Conservation (phyloP, 2,329 filamentous ascomycete genomes). For the Rhynchosporium graminicola region DNA sequence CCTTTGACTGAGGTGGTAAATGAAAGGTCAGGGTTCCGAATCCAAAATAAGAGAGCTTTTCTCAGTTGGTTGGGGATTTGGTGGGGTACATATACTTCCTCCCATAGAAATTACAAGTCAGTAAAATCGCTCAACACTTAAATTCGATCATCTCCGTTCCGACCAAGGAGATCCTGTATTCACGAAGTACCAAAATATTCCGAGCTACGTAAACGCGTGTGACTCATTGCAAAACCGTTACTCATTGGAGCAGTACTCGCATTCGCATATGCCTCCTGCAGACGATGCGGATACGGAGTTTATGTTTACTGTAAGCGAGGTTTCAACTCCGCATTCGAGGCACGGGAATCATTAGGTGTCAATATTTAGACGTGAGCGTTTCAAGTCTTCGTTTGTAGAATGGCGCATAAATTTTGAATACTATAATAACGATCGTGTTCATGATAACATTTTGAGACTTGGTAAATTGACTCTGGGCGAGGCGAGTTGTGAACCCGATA, state of each 20-base stretch:
- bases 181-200: neutral
- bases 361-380: no score
- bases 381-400: no score
- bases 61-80: neutral
- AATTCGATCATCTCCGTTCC: neutral
- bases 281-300: conserved; percentile 10
- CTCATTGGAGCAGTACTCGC: neutral
- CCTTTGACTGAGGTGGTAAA: neutral
- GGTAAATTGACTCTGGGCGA: no score
- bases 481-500: no score
- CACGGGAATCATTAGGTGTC: no score
- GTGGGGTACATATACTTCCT: neutral
- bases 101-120: no score
- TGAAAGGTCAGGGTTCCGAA: no score
- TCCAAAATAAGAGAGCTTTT: no score
- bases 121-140: neutral
- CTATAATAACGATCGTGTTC: no score
- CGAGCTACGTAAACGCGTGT: neutral
- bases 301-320: neutral
- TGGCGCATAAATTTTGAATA: no score
- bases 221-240: neutral
- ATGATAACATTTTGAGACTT: no score
- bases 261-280: neutral
- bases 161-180: neutral
- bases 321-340: no score